These are phyloP conservation scores for Blastobotrys ciferrii DNA, from an alignment of 1,139 yeast species.

Conservation along the genomic window DNA sequence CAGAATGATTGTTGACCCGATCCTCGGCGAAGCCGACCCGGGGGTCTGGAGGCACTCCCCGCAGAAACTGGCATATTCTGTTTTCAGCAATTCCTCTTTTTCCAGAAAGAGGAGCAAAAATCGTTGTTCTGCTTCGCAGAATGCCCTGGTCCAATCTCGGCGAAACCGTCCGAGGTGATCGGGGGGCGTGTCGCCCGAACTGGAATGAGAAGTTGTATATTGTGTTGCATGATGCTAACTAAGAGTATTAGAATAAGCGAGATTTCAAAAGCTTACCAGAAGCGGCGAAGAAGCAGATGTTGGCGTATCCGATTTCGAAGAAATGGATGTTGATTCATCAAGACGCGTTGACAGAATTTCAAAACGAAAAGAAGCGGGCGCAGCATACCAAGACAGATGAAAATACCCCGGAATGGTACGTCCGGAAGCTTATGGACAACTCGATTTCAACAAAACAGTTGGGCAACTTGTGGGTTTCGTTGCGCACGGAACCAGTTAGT, in stretches of 20 bases:
- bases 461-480: slow-evolving; percentile 83
- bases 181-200: no score
- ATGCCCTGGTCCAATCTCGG: no score
- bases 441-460: slow-evolving; percentile 68
- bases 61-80: no score
- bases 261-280: slow-evolving; percentile 79
- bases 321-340: slow-evolving; percentile 93
- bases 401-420: slow-evolving; percentile 72
- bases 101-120: no score
- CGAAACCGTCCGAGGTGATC: no score
- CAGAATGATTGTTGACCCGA: no score
- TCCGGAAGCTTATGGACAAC: slow-evolving; percentile 69
- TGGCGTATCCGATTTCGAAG: slow-evolving; percentile 68
- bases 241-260: slow-evolving; percentile 67
- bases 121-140: no score
- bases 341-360: slow-evolving; percentile 74
- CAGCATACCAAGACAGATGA: slow-evolving; percentile 39
- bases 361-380: slow-evolving; percentile 50
- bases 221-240: no score
- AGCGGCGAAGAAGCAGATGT: slow-evolving; percentile 75
- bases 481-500: slow-evolving; percentile 85
- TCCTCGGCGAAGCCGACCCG: no score
- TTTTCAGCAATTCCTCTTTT: no score
- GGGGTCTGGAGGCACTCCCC: no score
- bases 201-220: no score